Conservation (phyloP, 208 protist genomes). For the Leishmania amazonensis region DNA sequence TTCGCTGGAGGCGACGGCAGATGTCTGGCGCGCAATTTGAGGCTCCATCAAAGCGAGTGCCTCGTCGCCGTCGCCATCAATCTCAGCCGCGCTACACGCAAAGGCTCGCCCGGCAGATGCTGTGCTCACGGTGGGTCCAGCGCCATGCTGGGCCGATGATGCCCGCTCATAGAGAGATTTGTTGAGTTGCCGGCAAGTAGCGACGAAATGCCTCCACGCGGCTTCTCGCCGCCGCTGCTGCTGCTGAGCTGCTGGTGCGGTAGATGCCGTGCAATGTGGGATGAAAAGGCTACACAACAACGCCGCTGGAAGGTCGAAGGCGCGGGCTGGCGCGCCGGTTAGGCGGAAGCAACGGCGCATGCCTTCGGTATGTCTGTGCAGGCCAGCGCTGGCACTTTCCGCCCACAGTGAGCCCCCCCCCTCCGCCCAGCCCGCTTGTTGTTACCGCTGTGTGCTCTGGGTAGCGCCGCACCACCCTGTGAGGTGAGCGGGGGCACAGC, state of each 20-base stretch:
- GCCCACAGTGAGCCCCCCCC: too few relatives aligned
- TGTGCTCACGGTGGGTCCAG: neutral
- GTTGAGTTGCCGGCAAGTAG: slow-evolving; percentile 20
- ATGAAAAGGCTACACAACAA: neutral
- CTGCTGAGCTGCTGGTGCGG: neutral
- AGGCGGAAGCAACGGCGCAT: neutral
- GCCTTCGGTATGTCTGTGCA: neutral
- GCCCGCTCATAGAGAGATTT: neutral
- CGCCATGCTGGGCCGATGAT: neutral
- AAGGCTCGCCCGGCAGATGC: neutral
- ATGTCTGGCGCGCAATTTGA: slow-evolving; percentile 10
- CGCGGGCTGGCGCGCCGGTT: too few relatives aligned
- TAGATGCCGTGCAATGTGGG: neutral
- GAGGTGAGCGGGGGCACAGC: neutral
- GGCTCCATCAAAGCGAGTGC: slow-evolving; percentile 11
- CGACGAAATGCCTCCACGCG: slow-evolving; percentile 30
- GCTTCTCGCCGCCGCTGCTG: neutral
- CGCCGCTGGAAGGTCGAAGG: neutral
- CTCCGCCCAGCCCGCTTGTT: neutral
- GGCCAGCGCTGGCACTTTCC: neutral
- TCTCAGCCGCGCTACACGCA: too few relatives aligned
- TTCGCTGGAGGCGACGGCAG: slow-evolving; percentile 18
- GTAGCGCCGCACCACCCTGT: neutral
- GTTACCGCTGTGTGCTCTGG: neutral
- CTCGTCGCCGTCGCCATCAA: slow-evolving; percentile 1